Base-by-base conservation (phyloP, 1,284 basidiomycete species). In the Leccinum solheimii region DNA sequence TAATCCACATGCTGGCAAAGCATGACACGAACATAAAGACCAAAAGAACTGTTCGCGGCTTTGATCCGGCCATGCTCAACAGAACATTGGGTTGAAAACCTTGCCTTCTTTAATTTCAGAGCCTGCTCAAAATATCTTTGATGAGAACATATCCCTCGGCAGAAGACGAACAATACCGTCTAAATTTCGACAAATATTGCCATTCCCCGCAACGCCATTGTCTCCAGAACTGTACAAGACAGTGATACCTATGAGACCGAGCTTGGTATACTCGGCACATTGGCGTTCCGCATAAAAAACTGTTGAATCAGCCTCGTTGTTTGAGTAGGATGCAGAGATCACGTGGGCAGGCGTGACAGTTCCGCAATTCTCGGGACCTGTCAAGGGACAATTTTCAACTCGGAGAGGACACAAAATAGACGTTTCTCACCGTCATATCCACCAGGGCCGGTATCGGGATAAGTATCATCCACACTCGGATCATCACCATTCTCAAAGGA, bases 221-320 rank as follows among this genome's bases (percentile, higher is more conserved):
- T 83, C 83, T 0, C 84, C 85, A 10, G 81, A 82, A 48, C 79
- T 78, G 64, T 77, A 86, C 36, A 86, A 66, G 3, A 86, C 62
- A 2, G 84, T 83, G 5, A 80, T 71, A 34, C 80, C 81, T 77
- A 79, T 71, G 30, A 81, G 59, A 54, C 81, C 81, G 21, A 81
- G 78, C 64, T 81, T 77, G 13, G 32, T 86, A 66, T 87, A 87
- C 66, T 87, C 85, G 16, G 69, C 68, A 66, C 85, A 86, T 68
- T 86, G 85, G 45, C 85, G 75, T 52, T 75, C n/a, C n/a, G n/a
- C n/a, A n/a, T n/a, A n/a, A n/a, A n/a, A n/a, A n/a, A n/a, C n/a
- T n/a, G n/a, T n/a, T n/a, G n/a, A n/a, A n/a, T n/a, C n/a, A n/a
- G n/a, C n/a, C n/a, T n/a, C n/a, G n/a, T n/a, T n/a, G n/a, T n/a